Base-by-base conservation (phyloP, 495 filamentous ascomycete genomes). In the Coniosporium apollinis region DNA sequence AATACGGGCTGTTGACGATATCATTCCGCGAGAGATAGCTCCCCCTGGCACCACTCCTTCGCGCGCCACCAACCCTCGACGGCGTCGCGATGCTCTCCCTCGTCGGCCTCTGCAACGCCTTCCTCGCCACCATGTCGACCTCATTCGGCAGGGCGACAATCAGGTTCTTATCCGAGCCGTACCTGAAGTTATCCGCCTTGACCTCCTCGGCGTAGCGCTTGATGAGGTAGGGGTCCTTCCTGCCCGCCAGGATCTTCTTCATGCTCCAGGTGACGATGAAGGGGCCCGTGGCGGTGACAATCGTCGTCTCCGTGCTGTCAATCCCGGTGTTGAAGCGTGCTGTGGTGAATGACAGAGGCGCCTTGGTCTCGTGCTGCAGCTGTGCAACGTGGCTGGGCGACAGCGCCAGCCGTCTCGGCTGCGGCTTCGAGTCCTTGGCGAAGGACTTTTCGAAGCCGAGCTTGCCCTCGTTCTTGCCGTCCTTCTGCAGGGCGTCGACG, bases 131-230 rank as follows among this genome's bases (percentile, higher is more conserved):
- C 86, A 94, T 94, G 55, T 94, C 87, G 43, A 97, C 87, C 58
- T 94, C 86, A 52, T 97, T 92, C 3, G 91, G 85, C 41, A 96
- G 60, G 1, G 89, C 89, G 15, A 97, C 86, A 50, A 97, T 94
- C 42, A 97, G 81, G 46, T 94, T 94, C 69, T 93, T 92, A 52
- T 97, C 89, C 9, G 74, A 82, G 20, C 86, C 86, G 47, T 86
- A 97, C 44, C 84, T 81, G 76, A 97, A 97, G 54, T 97, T 91
- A 51, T 97, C 91, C n/a, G 89, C 89, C 64, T 85, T 93, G 46
- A 97, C 82, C 35, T 89, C 79, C 55, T 97, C 89, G 3, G 66
- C 68, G 50, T 97, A 97, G 3, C 89, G 78, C 64, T 94, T 94
- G 67, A 97, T 93, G 28, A 74, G 76, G 55, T 97, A 97, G 2